Conservation (phyloP, 768 basidiomycete species). For the Gloeopeniophorella convolvens region DNA sequence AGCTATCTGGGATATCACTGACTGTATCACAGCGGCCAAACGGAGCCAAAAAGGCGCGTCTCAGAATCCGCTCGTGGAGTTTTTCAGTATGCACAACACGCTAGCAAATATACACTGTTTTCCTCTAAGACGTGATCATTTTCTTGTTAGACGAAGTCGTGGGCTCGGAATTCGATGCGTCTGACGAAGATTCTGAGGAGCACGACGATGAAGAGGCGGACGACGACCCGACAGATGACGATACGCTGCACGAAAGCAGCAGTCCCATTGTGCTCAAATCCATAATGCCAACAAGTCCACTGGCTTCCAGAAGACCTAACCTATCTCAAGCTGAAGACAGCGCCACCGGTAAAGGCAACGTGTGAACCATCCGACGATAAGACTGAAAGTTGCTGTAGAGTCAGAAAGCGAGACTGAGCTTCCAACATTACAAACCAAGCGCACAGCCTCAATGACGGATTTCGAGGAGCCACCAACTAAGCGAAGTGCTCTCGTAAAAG, state of each 20-base stretch:
- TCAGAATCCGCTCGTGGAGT: constrained; percentile 24
- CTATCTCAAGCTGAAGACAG: constrained; percentile 1
- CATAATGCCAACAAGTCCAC: neutral
- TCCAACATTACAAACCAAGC: constrained; percentile 1
- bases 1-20: neutral
- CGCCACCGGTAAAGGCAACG: constrained; percentile 12
- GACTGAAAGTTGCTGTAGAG: constrained; percentile 21
- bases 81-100: constrained; percentile 22
- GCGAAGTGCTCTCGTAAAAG: constrained; percentile 1
- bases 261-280: constrained; percentile 3
- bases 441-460: constrained; percentile 10
- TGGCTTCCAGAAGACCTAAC: neutral
- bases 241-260: constrained; percentile 1
- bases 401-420: constrained; percentile 25
- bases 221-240: constrained; percentile 9
- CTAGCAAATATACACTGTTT: neutral
- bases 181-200: constrained; percentile 22
- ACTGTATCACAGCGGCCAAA: neutral
- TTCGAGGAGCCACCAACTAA: constrained; percentile 10
- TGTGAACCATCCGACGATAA: neutral
- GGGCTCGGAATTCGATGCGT: constrained; percentile 16
- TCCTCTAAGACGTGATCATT: neutral
- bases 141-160: constrained; percentile 17
- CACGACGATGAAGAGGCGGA: constrained; percentile 17
- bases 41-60: constrained; percentile 7